These are phyloP conservation scores for Heliamphora pulchella DNA, from an alignment of 179 eudicot species.

Conservation along the genomic window DNA sequence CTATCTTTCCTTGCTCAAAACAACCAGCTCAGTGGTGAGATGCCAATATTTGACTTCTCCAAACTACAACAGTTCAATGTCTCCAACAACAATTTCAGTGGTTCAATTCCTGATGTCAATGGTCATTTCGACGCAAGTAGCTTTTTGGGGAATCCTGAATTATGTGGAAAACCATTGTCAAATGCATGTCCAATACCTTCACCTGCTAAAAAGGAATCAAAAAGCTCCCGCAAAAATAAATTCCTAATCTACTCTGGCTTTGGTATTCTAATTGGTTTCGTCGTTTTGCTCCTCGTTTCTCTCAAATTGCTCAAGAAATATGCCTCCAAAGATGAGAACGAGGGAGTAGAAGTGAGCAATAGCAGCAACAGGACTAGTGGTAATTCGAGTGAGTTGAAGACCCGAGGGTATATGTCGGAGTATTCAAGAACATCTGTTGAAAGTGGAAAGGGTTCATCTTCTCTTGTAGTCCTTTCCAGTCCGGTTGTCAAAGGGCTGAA, in stretches of 20 bases:
- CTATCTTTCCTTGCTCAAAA: constrained; percentile 30
- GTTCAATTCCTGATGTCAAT: constrained; percentile 30
- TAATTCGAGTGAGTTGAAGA: constrained; percentile 16
- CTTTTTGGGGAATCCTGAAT: constrained; percentile 34
- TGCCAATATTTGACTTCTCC: constrained; percentile 33
- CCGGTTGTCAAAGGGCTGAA: constrained; percentile 46
- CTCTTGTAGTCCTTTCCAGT: constrained; percentile 30
- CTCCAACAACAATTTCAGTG: constrained; percentile 36
- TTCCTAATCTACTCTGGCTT: constrained; percentile 24
- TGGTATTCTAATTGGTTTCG: constrained; percentile 17
- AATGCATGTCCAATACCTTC: constrained; percentile 26
- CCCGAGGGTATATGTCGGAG: constrained; percentile 22
- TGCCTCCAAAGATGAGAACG: not conserved
- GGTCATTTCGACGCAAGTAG: constrained; percentile 26
- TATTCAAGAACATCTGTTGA: constrained; percentile 23
- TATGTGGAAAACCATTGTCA: constrained; percentile 37
- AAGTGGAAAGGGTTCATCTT: constrained; percentile 17
- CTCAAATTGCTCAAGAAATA: constrained; percentile 19
- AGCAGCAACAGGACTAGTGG: constrained; percentile 4
- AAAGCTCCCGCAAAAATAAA: constrained; percentile 12
- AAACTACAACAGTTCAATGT: constrained; percentile 35
- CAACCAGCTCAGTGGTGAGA: constrained; percentile 31
- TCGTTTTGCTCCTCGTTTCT: constrained; percentile 17
- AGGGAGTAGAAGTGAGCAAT: not conserved
- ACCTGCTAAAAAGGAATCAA: constrained; percentile 2